Conservation (phyloP, 1,284 basidiomycete genomes). For the Cutaneotrichosporon cavernicola region DNA sequence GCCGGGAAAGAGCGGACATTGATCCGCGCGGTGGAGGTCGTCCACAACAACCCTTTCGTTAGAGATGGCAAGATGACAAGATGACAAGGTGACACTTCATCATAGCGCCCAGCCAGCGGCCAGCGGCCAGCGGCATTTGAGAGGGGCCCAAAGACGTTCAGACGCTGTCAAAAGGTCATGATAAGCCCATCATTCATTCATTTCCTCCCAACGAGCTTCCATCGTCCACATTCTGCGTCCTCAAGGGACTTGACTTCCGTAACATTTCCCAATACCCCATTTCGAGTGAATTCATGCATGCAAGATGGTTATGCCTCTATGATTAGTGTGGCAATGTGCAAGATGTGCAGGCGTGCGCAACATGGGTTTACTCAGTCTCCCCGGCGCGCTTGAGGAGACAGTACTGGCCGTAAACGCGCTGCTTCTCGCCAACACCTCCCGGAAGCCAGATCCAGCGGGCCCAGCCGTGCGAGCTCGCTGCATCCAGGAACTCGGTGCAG, state of each 20-base stretch:
- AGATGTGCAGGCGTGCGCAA: background rate
- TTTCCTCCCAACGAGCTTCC: too few species aligned
- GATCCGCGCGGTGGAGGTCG: background rate
- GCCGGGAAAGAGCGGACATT: background rate
- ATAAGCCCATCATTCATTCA: too few species aligned
- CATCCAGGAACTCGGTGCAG: slow-evolving; percentile 79
- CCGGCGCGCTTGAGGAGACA: slow-evolving; percentile 53
- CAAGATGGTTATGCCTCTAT: background rate
- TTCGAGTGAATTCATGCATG: background rate
- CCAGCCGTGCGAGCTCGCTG: slow-evolving; percentile 66
- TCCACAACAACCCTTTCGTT: background rate
- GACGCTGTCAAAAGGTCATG: too few species aligned
- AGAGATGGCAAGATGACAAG: too few species aligned
- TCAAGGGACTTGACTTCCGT: too few species aligned
- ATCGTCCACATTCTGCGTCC: background rate
- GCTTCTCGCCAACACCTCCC: slow-evolving; percentile 54
- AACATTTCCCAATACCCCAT: background rate
- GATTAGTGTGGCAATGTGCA: background rate
- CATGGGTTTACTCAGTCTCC: background rate
- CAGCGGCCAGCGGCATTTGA: too few species aligned
- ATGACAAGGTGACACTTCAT: too few species aligned
- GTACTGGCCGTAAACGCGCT: slow-evolving; percentile 57
- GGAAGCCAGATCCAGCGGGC: slow-evolving; percentile 77
- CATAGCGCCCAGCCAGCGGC: too few species aligned
- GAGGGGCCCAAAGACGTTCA: too few species aligned